Evolutionary conservation across 2,329 filamentous ascomycete genomes (phyloP), one percentile per base, ranked within the genome.

Genomic region (Capronia americana): DNA sequence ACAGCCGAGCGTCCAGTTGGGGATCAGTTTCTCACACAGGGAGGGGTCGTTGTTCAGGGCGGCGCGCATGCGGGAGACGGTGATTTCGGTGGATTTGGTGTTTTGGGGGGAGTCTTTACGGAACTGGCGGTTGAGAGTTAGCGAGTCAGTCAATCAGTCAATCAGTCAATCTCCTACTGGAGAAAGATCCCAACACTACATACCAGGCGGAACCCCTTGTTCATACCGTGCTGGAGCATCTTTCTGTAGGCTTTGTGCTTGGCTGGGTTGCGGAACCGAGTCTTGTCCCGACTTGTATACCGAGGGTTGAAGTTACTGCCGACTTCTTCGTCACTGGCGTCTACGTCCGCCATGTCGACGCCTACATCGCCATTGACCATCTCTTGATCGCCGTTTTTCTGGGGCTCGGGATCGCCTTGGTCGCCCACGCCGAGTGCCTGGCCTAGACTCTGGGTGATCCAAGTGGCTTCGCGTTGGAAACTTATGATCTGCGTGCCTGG

Each of bases 1-100:
- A 63, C 83, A 85, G 1, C 82, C 83, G 6, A 75, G 65, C 11
- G 65, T 62, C 64, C 71, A 75, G 1, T 72, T 66, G 0, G 75
- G 76, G 20, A 72, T 72, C 30, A 73, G 67, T 24, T 66, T 56
- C 2, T 71, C 67, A 38, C 66, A 68, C 1, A 75, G 65, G 0
- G 71, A 65, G 0, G 66, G 57, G 51, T 74, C 68, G 57, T 75
- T 55, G 28, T 71, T 65, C 23, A 71, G 60, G 8, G 63, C 64
- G 23, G 59, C 56, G 11, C 55, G 53, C 69, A 71, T 71, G 17
- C 62, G 69, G 10, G 59, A 60, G 17, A 63, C 41, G 17, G 68
- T 69, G 26, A 62, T 58, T 30, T 67, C 48, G 10, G 66, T 67
- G 7, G 58, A 61, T 57, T 70, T 70, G 38, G 60, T 26, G 59